Base-by-base conservation (phyloP, 2,329 filamentous ascomycete species). In the Huntiella abstrusa region DNA sequence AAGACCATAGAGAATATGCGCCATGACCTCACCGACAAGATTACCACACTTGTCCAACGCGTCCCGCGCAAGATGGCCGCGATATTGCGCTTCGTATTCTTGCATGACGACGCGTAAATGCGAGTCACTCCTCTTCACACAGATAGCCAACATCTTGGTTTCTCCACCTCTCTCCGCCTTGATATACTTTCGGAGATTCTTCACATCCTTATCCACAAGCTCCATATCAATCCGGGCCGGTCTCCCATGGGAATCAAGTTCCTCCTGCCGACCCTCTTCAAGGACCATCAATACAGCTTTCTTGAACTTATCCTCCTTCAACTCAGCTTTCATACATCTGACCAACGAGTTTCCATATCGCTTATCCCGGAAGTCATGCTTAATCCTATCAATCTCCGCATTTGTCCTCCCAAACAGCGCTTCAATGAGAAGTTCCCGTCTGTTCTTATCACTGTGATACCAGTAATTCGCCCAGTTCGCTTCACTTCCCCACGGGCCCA, bases 391-490 rank as follows among this genome's bases (percentile, higher is more conserved):
- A 51, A 96, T 83, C 57, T 96, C 91, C n/a, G 74, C 68, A 60
- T 95, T 95, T 22, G 77, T 77, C 4, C 87, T 76, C 0, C 91
- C 91, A 77, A 95, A 93, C 15, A 98, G 71, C 4, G 79, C 76
- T 62, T 98, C 91, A 55, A 96, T 95, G 45, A 98, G 72, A 33
- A 98, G 69, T 61, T 96, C 88, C 4, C 87, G 76, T 2, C 85
- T 73, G 5, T 79, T 83, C 55, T 80, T 83, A 60, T 88, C 82
- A 34, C 80, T 79, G 58, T 95, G 88, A 63, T 95, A 96, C 79
- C 86, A 96, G 62, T 85, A 94, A 60, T 95, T 96, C 50, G 88
- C 86, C 87, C 91, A 98, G 68, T 94, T 94, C 0, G 85, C 84
- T 60, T 98, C 91, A 54, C 78, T 80, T 64, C 95, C 91, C 79